Conservation (phyloP, 148 eudicot genomes). For the Fagopyrum tataricum region DNA sequence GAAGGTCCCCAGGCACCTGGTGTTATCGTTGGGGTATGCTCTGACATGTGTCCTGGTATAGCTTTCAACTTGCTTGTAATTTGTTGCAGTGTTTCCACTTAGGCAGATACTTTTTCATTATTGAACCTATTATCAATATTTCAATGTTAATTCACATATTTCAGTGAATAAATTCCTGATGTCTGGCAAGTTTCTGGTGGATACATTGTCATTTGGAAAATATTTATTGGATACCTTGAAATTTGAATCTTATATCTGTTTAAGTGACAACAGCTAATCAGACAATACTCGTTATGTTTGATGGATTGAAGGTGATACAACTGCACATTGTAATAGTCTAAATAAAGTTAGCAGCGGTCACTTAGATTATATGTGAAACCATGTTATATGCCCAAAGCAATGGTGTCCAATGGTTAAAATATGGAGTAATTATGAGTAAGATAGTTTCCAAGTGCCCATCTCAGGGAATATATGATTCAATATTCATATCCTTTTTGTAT, state of each 20-base stretch:
- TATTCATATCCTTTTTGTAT: background rate
- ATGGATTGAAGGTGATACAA: background rate
- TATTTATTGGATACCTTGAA: background rate
- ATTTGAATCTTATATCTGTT: background rate
- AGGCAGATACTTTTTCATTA: background rate
- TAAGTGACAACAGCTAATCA: background rate
- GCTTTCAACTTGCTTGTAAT: constrained; percentile 10
- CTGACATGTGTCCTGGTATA: constrained; percentile 98
- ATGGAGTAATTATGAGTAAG: background rate
- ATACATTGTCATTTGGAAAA: background rate
- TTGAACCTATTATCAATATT: background rate
- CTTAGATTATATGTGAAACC: background rate
- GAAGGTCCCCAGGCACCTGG: constrained; percentile 46
- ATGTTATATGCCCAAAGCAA: background rate
- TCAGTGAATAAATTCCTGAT: background rate
- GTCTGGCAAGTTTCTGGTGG: background rate
- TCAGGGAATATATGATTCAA: background rate
- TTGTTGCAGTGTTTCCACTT: constrained; percentile 4
- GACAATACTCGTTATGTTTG: background rate
- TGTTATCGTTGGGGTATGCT: constrained; percentile 71
- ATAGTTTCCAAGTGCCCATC: background rate
- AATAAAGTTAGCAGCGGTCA: background rate
- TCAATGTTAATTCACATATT: background rate
- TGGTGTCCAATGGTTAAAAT: background rate
- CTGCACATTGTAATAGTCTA: background rate